Base-by-base conservation (phyloP, 2,329 filamentous ascomycete genomes). In the Purpureocillium takamizusanense region DNA sequence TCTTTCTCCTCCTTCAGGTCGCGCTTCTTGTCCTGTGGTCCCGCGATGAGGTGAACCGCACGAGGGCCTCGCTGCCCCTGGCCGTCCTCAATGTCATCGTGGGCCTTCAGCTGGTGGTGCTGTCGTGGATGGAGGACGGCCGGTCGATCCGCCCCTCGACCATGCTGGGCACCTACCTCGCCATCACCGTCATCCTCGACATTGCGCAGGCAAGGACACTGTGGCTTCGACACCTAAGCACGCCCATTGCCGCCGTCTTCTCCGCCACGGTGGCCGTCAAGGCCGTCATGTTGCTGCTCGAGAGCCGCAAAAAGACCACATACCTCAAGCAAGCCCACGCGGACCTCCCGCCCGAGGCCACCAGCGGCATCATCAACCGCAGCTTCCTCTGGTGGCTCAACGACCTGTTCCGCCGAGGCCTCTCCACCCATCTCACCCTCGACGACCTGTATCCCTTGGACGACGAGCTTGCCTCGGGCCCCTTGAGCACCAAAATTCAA, bases 371-470 rank as follows among this genome's bases (percentile, higher is more conserved):
- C 29, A 43, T 60, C 28, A 58, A 52, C 40, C 46, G 54, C 17
- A 55, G 51, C 15, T 39, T 61, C 11, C 55, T 60, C 32, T 57
- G 54, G 54, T 61, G 58, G 58, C 34, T 61, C 17, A 58, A 57
- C 31, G 35, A 45, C 6, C 38, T 59, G 2, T 53, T 61, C 37
- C 31, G 42, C 9, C 42, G 40, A 10, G 55, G 55, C 6, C 51
- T 50, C 29, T 29, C 32, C 21, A 28, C 25, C 4, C 16, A 29
- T 16, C 40, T 51, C 7, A 39, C 43, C 3, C 15, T 46, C 23
- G 29, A 42, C 11, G 40, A 45, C 21, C 38, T 46, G 1, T 40
- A 45, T 31, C 31, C 31, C 2, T 17, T 51, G 4, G 47, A 49
- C 13, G 42, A 40, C 6, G 25, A 40, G 11, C 28, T 45, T 38